phyloP scores from a whole-genome alignment of 331 rosid species.

The Pyracantha coccinea region DNA sequence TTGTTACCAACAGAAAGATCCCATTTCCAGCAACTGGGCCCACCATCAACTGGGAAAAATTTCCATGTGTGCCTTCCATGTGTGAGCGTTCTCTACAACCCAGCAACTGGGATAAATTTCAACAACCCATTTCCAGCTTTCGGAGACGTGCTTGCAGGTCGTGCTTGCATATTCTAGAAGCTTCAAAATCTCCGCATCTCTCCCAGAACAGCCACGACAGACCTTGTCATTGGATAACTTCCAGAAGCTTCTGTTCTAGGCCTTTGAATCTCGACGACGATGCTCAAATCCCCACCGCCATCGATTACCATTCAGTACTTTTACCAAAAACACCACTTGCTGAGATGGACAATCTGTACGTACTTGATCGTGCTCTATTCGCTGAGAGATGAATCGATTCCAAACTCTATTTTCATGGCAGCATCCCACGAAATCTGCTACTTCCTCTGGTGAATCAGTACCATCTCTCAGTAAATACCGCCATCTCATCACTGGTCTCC shows the following conservation, averaged over 20 bases:
- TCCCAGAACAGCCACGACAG: background rate
- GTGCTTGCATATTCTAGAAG: slow-evolving; percentile 19
- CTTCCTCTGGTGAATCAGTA: no score
- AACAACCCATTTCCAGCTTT: slow-evolving; percentile 42
- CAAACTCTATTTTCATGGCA: no score
- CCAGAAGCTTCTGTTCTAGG: slow-evolving; percentile 53
- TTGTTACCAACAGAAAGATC: no score
- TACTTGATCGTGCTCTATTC: no score
- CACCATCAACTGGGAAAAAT: no score
- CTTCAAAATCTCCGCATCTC: slow-evolving; percentile 6
- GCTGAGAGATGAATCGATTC: no score
- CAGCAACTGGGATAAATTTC: slow-evolving; percentile 15
- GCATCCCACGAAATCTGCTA: no score
- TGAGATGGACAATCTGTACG: no score
- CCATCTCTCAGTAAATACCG: no score
- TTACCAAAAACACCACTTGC: no score
- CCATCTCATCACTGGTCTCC: no score
- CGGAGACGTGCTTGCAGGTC: slow-evolving; percentile 28
- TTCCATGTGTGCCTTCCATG: no score
- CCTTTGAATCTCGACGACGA: slow-evolving; percentile 27
- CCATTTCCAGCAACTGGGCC: slow-evolving; percentile 13
- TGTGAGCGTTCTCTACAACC: background rate
- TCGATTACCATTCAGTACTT: slow-evolving; percentile 77
- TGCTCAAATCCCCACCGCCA: slow-evolving; percentile 46
- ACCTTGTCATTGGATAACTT: slow-evolving; percentile 13